Evolutionary conservation across 1,284 basidiomycete genomes (phyloP).

Genomic region (Stygiomarasmius scandens): DNA sequence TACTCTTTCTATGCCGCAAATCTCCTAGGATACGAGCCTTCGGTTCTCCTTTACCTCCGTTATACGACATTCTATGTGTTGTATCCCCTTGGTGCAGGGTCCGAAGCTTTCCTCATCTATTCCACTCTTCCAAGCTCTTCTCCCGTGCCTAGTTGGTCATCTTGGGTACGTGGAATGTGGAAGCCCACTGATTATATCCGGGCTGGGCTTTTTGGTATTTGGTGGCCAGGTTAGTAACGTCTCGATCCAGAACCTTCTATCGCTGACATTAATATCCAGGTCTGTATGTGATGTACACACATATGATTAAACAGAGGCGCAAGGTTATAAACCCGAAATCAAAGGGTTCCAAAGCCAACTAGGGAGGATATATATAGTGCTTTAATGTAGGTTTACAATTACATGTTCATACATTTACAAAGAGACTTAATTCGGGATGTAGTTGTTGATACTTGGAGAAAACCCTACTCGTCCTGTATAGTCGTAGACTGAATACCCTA

Average conservation of each 20-base stretch:
- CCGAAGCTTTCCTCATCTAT: constrained; percentile 87
- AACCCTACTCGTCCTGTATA: constrained; percentile 64
- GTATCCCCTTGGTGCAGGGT: constrained; percentile 90
- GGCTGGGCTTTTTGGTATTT: constrained; percentile 72
- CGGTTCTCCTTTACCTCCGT: constrained; percentile 63
- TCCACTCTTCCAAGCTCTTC: constrained; percentile 69
- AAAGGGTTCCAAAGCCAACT: constrained; percentile 21
- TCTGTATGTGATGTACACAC: constrained; percentile 85
- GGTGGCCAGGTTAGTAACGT: constrained; percentile 82
- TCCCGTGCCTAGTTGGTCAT: constrained; percentile 38
- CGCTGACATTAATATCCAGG: constrained; percentile 41
- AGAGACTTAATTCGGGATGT: too few relatives aligned
- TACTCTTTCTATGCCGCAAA: constrained; percentile 88
- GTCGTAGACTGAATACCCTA: constrained; percentile 65
- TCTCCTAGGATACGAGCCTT: constrained; percentile 58
- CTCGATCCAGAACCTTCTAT: not conserved
- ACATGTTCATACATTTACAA: too few relatives aligned
- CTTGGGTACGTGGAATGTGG: constrained; percentile 46
- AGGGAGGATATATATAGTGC: constrained; percentile 5
- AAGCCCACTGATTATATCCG: constrained; percentile 58
- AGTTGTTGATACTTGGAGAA: constrained; percentile 58
- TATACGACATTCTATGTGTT: constrained; percentile 94
- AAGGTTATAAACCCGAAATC: constrained; percentile 63
- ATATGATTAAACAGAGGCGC: constrained; percentile 86
- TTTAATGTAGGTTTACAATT: not conserved